Evolutionary conservation across 2,329 filamentous ascomycete genomes (phyloP).

Genomic region (Triangularia verruculosa): DNA sequence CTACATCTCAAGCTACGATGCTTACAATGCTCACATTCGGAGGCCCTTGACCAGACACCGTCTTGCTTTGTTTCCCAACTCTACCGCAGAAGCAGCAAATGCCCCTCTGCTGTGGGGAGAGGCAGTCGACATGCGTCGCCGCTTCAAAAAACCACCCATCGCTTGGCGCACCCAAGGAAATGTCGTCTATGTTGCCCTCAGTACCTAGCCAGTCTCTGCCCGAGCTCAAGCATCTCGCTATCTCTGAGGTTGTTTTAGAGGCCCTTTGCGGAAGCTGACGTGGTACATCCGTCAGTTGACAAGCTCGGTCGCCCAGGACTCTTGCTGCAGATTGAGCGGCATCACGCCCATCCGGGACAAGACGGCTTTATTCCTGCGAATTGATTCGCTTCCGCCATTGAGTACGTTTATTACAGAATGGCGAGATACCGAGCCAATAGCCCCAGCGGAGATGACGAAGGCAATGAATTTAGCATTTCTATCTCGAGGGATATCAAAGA

Average conservation of each 20-base stretch:
- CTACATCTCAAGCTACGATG: slow-evolving; percentile 43
- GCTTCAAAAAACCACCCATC: slow-evolving; percentile 33
- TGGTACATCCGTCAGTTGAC: slow-evolving; percentile 38
- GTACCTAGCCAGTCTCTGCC: slow-evolving; percentile 23
- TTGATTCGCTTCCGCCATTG: slow-evolving; percentile 37
- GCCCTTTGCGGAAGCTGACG: slow-evolving; percentile 36
- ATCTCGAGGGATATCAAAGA: slow-evolving; percentile 35
- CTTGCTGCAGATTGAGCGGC: slow-evolving; percentile 31
- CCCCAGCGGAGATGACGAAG: slow-evolving; percentile 38
- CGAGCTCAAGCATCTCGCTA: slow-evolving; percentile 28
- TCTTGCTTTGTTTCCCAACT: slow-evolving; percentile 31
- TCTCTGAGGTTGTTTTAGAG: slow-evolving; percentile 34
- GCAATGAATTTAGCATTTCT: slow-evolving; percentile 34
- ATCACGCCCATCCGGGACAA: slow-evolving; percentile 39
- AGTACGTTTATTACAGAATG: slow-evolving; percentile 37
- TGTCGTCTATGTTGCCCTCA: slow-evolving; percentile 30
- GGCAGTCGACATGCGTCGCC: slow-evolving; percentile 38
- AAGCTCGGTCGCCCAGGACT: slow-evolving; percentile 34
- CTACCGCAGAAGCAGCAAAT: slow-evolving; percentile 22
- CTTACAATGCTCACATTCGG: slow-evolving; percentile 39
- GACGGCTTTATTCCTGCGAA: slow-evolving; percentile 32
- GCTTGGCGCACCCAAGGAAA: slow-evolving; percentile 36
- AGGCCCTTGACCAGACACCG: slow-evolving; percentile 34
- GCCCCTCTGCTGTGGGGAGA: slow-evolving; percentile 35
- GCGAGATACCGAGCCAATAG: slow-evolving; percentile 31